Percentiles rank a stretch among this genome's conserved stretches.
phyloP scores from a whole-genome alignment of 2,329 filamentous ascomycete species.

The Chalaropsis ovoidea region DNA sequence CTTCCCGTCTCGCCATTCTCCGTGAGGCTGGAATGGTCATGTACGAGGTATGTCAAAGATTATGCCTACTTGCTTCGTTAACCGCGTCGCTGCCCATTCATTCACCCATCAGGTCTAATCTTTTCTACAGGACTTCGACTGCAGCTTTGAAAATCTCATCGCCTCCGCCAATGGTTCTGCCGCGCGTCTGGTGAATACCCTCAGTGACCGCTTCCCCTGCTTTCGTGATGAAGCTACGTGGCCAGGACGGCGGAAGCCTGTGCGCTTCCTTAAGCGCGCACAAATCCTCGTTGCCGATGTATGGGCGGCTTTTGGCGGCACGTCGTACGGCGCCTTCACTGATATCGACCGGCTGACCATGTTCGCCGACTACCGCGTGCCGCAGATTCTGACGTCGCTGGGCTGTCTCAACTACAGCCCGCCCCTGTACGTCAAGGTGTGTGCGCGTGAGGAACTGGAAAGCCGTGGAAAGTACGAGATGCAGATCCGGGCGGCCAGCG shows the following conservation, averaged over 20 bases:
- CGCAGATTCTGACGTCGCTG: slow-evolving; percentile 78
- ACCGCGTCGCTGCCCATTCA: not conserved
- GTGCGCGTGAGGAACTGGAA: slow-evolving; percentile 52
- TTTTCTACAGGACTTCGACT: slow-evolving; percentile 56
- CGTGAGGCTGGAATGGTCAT: slow-evolving; percentile 74
- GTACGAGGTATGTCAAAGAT: slow-evolving; percentile 48
- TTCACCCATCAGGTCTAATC: not conserved
- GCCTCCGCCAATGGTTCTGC: slow-evolving; percentile 67
- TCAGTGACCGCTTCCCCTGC: slow-evolving; percentile 71
- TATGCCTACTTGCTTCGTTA: not conserved
- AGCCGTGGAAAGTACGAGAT: slow-evolving; percentile 71
- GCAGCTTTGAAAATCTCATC: slow-evolving; percentile 64
- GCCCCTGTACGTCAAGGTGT: slow-evolving; percentile 60
- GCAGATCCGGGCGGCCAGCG: slow-evolving; percentile 80
- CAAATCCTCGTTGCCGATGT: slow-evolving; percentile 94
- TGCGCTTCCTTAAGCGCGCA: slow-evolving; percentile 83
- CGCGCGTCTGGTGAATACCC: slow-evolving; percentile 71
- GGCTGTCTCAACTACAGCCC: slow-evolving; percentile 80
- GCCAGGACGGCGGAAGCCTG: slow-evolving; percentile 55
- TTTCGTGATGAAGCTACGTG: slow-evolving; percentile 75
- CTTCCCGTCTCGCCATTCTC: slow-evolving; percentile 66
- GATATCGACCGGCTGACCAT: slow-evolving; percentile 96
- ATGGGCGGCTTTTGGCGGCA: slow-evolving; percentile 88
- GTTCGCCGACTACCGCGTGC: slow-evolving; percentile 96
- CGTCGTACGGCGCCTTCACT: slow-evolving; percentile 65